Percentiles rank a stretch among this genome's conserved stretches.
These are phyloP conservation scores for Pistacia atlantica DNA, from an alignment of 345 rosid species.

Conservation along the genomic window DNA sequence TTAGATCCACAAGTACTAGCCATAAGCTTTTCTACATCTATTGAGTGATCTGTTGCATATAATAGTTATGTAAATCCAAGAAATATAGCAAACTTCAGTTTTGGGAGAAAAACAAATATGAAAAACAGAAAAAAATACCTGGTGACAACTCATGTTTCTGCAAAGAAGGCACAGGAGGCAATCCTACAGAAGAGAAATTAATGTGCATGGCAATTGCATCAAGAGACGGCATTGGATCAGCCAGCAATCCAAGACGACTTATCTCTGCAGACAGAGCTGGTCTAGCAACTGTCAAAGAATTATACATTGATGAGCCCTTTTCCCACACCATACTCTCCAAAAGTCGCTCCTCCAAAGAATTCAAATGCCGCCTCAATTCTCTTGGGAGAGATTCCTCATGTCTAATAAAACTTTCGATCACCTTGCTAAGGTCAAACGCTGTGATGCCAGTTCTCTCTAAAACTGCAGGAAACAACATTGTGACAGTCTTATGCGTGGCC, in stretches of 20 bases:
- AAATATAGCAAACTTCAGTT: not conserved
- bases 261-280: slow-evolving; percentile 69
- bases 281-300: slow-evolving; percentile 87
- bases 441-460: slow-evolving; percentile 96
- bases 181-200: slow-evolving; percentile 50
- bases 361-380: slow-evolving; percentile 93
- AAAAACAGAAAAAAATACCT: slow-evolving; percentile 36
- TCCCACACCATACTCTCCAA: slow-evolving; percentile 99
- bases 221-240: slow-evolving; percentile 86
- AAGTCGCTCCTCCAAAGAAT: slow-evolving; percentile 93
- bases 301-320: slow-evolving; percentile 95
- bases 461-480: slow-evolving; percentile 96
- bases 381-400: slow-evolving; percentile 97
- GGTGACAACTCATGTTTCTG: slow-evolving; percentile 60
- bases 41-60: not conserved
- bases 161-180: slow-evolving; percentile 38
- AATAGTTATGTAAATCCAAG: not conserved
- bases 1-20: not conserved
- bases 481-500: slow-evolving; percentile 91
- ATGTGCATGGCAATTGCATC: slow-evolving; percentile 80
- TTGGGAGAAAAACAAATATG: not conserved
- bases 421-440: slow-evolving; percentile 98
- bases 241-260: slow-evolving; percentile 63
- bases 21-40: not conserved
- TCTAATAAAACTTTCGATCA: slow-evolving; percentile 94